Evolutionary conservation across 805 yeast species (phyloP), one percentile per base, ranked within the genome.

Genomic region (Kuraishia cidri): DNA sequence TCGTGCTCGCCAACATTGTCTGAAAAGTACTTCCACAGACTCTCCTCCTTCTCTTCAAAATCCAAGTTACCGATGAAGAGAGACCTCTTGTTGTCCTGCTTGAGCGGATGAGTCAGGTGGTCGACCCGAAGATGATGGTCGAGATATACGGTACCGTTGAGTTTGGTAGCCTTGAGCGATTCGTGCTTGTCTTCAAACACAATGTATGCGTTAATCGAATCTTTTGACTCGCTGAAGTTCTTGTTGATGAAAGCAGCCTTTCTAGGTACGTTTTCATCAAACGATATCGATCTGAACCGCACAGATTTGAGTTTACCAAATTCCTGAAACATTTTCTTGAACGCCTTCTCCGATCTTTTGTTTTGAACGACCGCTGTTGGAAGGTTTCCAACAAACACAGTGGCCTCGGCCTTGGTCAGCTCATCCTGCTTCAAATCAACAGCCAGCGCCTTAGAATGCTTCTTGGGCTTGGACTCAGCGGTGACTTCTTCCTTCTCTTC

Each of bases 51-150:
- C 52, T 85, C 95, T 54, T 86, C 95, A 51, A 92, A 92, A 50
- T 86, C 94, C 40, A 92, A 64, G 55, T 92, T 90, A 19, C 99
- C 99, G 14, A 92, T 86, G 51, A 92, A 92, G 16, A 92, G 73
- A 15, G 90, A 78, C 37, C 87, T 70, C 50, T 78, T 81, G 54
- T 80, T 78, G 45, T 86, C 95, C 47, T 83, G 87, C 40, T 79
- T 75, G 11, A 86, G 65, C 14, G 98, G 97, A 53, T 87, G 95
- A 0, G 94, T 72, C n/a, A 88, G 82, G 37, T 87, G 87, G 54
- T 92, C 98, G 9, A 90, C 90, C 50, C 97, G 72, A 29, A 92
- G 47, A 55, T 92, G 98, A 52, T 77, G 77, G 31, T 71, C 72
- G 35, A 69, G 66, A 51, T 85, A 82, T 9, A 80, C 62, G 4